Evolutionary conservation across 83 land plant species (phyloP).

Genomic region (Picea engelmannii): DNA sequence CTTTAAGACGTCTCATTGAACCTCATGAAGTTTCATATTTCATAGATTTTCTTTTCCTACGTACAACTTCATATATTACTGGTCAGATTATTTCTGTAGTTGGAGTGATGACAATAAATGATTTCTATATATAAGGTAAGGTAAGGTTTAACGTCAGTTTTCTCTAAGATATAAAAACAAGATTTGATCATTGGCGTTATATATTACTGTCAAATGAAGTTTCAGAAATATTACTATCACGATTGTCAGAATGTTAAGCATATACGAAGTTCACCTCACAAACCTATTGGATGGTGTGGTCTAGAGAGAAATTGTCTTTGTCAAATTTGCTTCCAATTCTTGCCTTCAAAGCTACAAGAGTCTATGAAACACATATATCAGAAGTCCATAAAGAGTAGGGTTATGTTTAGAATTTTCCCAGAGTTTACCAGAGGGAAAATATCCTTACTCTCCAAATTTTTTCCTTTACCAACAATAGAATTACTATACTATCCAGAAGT

Average conservation of each 20-base stretch:
- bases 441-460: not conserved
- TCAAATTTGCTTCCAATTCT: no score
- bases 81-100: conserved; percentile 62
- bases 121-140: conserved; percentile 10
- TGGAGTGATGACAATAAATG: conserved; percentile 50
- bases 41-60: conserved; percentile 68
- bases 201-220: no score
- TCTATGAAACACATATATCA: conserved; percentile 94
- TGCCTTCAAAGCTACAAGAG: no score
- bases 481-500: not conserved
- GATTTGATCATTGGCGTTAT: no score
- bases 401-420: conserved; percentile 50
- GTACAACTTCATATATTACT: conserved; percentile 61
- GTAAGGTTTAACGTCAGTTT: not conserved
- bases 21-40: conserved; percentile 61
- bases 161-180: no score
- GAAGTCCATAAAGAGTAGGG: conserved; percentile 90
- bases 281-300: not conserved
- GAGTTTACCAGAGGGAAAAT: not conserved
- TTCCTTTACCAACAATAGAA: not conserved
- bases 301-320: no score
- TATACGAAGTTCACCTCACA: no score
- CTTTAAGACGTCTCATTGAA: conserved; percentile 48
- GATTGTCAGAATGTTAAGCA: no score
- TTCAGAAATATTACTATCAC: no score